A percentile compares a stretch with the other conserved stretches of the same genome.
Evolutionary conservation across 441 rosid genomes (phyloP).

Genomic region (Lepidium campestre): DNA sequence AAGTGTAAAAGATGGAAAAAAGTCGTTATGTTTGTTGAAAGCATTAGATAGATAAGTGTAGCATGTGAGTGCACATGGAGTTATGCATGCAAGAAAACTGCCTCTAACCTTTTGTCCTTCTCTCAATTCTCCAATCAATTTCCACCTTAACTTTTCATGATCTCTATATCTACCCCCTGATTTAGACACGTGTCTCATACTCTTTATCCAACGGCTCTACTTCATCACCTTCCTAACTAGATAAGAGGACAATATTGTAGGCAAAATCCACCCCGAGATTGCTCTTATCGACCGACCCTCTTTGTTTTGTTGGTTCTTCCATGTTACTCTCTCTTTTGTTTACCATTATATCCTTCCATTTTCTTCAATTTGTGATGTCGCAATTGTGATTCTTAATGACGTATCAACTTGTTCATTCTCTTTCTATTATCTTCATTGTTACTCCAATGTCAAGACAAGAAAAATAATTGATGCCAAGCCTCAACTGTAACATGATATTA

Average conservation of each 20-base stretch:
- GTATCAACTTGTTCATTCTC: neutral
- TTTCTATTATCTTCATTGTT: neutral
- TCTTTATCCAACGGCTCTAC: conserved; percentile 17
- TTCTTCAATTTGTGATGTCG: neutral
- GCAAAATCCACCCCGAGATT: conserved; percentile 19
- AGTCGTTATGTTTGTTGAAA: conserved; percentile 21
- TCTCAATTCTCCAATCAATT: conserved; percentile 5
- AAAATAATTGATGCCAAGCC: neutral
- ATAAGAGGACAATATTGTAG: conserved; percentile 17
- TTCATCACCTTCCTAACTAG: neutral
- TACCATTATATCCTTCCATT: neutral
- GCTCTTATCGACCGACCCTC: conserved; percentile 12
- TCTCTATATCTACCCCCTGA: conserved; percentile 2
- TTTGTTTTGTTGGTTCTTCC: conserved; percentile 13
- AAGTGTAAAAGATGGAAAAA: neutral
- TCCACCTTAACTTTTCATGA: conserved; percentile 17
- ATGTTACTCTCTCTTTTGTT: conserved; percentile 16
- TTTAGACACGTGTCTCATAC: conserved; percentile 11
- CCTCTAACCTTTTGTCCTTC: conserved; percentile 18
- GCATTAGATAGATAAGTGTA: conserved; percentile 1
- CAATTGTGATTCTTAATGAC: neutral
- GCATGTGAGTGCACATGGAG: conserved; percentile 33
- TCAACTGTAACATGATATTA: neutral
- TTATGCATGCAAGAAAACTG: conserved; percentile 25
- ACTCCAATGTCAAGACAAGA: neutral